Evolutionary conservation across 148 eudicot species (phyloP).

Genomic region (Dysphania ambrosioides): DNA sequence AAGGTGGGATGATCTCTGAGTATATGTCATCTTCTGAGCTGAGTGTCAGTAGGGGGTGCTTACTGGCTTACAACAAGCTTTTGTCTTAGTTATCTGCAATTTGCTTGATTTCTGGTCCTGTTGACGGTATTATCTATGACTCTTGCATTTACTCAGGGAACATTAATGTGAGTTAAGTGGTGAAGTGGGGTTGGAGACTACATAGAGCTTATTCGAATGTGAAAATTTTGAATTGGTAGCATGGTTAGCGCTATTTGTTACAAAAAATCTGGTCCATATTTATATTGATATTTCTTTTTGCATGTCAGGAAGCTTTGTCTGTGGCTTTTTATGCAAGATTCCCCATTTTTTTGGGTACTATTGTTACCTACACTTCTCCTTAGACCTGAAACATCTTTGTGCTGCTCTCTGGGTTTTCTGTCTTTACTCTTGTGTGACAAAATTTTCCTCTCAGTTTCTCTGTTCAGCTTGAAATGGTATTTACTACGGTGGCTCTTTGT

Average conservation of each 20-base stretch:
- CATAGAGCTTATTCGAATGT: not conserved
- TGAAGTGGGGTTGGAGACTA: slow-evolving; percentile 4
- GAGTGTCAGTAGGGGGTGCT: slow-evolving; percentile 7
- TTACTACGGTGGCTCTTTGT: not conserved
- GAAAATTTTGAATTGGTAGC: not conserved
- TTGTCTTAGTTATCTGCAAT: not conserved
- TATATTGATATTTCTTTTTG: not conserved
- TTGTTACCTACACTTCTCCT: not conserved
- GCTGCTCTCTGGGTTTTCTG: not conserved
- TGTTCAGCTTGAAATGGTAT: not conserved
- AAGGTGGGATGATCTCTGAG: slow-evolving; percentile 52
- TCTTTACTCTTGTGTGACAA: not conserved
- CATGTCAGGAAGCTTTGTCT: not conserved
- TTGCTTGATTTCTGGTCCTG: slow-evolving; percentile 9
- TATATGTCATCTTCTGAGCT: slow-evolving; percentile 20
- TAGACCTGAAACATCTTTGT: not conserved
- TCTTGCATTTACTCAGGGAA: not conserved
- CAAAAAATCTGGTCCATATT: not conserved
- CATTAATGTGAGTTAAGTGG: not conserved
- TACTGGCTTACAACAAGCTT: slow-evolving; percentile 12
- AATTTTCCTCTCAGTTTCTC: not conserved
- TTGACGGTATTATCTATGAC: not conserved
- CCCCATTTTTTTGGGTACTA: not conserved
- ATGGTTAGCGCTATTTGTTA: not conserved
- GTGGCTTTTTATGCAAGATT: not conserved